Conservation (phyloP, 495 filamentous ascomycete species). For the Aspergillus ellipticus region DNA sequence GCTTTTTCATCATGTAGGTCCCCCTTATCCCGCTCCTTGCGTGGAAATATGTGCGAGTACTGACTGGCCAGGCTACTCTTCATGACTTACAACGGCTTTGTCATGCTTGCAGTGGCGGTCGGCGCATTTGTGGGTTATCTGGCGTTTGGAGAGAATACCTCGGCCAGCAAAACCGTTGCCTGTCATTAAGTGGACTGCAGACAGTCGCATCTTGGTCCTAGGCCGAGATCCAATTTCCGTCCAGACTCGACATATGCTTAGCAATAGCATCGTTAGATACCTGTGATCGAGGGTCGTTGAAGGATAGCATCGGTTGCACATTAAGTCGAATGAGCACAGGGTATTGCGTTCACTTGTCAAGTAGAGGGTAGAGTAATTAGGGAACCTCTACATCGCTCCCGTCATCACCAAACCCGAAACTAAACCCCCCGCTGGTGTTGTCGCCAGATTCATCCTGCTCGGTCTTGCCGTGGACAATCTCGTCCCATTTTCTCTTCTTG, state of each 20-base stretch:
- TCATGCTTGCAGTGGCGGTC: conserved; percentile 88
- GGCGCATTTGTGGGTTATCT: conserved; percentile 89
- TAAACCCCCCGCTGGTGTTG: conserved; percentile 59
- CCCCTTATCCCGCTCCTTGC: background rate
- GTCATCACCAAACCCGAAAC: conserved; percentile 75
- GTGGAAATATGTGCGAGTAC: background rate
- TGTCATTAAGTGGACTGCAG: conserved; percentile 62
- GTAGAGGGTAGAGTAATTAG: conserved; percentile 19
- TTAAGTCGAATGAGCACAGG: background rate
- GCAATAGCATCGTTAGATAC: background rate
- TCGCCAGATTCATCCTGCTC: conserved; percentile 41
- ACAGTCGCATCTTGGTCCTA: background rate
- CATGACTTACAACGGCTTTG: conserved; percentile 99
- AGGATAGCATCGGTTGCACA: conserved; percentile 1
- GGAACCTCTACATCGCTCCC: conserved; percentile 55
- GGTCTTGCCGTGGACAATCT: conserved; percentile 51
- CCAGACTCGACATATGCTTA: background rate
- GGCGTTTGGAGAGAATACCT: conserved; percentile 66
- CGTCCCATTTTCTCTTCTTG: conserved; percentile 85
- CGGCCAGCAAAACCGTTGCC: conserved; percentile 75
- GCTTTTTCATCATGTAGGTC: conserved; percentile 99
- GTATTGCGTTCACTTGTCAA: background rate
- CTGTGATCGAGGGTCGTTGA: background rate
- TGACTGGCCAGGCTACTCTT: conserved; percentile 79
- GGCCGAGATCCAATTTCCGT: background rate